Conservation (phyloP, 805 yeast genomes). For the Candida suzukii region DNA sequence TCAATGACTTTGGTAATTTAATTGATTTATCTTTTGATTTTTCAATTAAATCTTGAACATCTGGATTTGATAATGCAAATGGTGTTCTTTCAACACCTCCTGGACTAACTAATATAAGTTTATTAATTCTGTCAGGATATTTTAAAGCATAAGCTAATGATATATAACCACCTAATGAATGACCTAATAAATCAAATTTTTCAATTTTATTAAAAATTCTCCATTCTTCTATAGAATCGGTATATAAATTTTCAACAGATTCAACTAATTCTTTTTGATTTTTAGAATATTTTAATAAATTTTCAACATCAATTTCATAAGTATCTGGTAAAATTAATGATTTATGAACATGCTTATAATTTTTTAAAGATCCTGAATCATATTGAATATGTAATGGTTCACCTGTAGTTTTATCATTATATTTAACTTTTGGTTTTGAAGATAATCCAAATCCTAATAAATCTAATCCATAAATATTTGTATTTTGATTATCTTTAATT, state of each 20-base stretch:
- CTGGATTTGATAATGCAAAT: slow-evolving; percentile 45
- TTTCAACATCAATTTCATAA: slow-evolving; percentile 11
- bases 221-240: slow-evolving; percentile 61
- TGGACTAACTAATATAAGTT: slow-evolving; percentile 61
- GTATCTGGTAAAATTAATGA: slow-evolving; percentile 16
- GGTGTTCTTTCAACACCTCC: slow-evolving; percentile 72
- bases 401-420: slow-evolving; percentile 13
- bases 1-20: background rate
- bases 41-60: slow-evolving; percentile 5
- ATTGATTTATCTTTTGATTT: background rate
- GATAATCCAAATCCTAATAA: slow-evolving; percentile 51
- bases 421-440: slow-evolving; percentile 33
- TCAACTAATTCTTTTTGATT: slow-evolving; percentile 31
- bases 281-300: slow-evolving; percentile 19
- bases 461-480: slow-evolving; percentile 35
- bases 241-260: slow-evolving; percentile 48
- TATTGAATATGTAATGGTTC: slow-evolving; percentile 19
- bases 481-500: slow-evolving; percentile 21
- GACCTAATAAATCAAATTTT: slow-evolving; percentile 61
- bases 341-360: slow-evolving; percentile 16
- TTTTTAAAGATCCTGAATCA: slow-evolving; percentile 11
- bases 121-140: slow-evolving; percentile 47
- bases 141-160: slow-evolving; percentile 55
- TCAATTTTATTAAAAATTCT: slow-evolving; percentile 39
- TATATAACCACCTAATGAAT: slow-evolving; percentile 75